Evolutionary conservation across 768 basidiomycete genomes (phyloP).

Genomic region (Pulveroboletus sp.): DNA sequence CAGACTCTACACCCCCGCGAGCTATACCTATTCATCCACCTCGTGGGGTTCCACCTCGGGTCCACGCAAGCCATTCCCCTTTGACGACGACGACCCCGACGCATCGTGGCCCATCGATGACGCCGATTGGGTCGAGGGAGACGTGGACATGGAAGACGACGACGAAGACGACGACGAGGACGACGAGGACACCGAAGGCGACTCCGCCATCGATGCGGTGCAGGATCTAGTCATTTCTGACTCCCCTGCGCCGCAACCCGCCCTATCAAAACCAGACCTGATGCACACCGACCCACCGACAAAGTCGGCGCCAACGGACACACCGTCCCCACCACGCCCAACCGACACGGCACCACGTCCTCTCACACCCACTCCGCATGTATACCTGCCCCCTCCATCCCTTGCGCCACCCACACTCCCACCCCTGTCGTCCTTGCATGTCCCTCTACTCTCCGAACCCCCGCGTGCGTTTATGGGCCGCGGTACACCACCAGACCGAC

Average conservation of each 20-base stretch:
- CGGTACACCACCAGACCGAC: conserved; percentile 31
- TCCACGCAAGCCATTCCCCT: conserved; percentile 9
- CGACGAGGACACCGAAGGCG: conserved; percentile 24
- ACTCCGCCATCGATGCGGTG: conserved; percentile 15
- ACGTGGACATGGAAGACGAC: conserved; percentile 32
- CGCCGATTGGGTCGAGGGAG: conserved; percentile 23
- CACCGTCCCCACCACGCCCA: not conserved
- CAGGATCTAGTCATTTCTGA: conserved; percentile 12
- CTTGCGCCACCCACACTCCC: conserved; percentile 17
- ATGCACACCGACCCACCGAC: conserved; percentile 9
- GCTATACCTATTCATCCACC: conserved; percentile 29
- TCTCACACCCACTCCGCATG: conserved; percentile 1
- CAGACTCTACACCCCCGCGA: conserved; percentile 32
- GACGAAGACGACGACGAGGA: conserved; percentile 32
- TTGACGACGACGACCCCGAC: conserved; percentile 22
- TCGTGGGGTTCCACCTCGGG: conserved; percentile 16
- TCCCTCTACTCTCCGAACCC: conserved; percentile 31
- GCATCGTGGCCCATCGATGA: conserved; percentile 21
- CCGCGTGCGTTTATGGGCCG: conserved; percentile 35
- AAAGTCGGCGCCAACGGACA: not conserved
- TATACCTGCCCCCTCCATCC: conserved; percentile 3
- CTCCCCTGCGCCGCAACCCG: not conserved
- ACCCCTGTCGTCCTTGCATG: conserved; percentile 28
- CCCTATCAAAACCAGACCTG: not conserved
- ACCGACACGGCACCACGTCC: conserved; percentile 3